These are phyloP conservation scores for Diplodia seriata DNA, from an alignment of 2,329 filamentous ascomycete genomes.

Conservation along the genomic window DNA sequence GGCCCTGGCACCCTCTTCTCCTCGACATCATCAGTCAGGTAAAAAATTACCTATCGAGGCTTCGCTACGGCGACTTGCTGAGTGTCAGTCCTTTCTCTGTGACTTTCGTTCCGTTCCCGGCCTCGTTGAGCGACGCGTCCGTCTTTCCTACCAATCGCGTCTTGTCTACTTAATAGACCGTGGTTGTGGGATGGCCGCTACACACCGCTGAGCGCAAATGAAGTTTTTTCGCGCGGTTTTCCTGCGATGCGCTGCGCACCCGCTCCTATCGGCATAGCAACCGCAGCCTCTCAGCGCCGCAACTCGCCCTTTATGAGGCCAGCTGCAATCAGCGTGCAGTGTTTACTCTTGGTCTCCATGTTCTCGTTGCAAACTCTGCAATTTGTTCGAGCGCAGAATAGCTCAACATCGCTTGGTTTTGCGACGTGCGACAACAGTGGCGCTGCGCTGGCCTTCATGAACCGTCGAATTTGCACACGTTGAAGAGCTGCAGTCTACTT, in stretches of 20 bases:
- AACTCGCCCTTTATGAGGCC: neutral
- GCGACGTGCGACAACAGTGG: too few relatives aligned
- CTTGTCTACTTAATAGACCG: slow-evolving; percentile 49
- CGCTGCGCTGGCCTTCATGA: too few relatives aligned
- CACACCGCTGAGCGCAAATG: slow-evolving; percentile 39
- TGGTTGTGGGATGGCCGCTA: slow-evolving; percentile 54
- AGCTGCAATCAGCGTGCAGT: too few relatives aligned
- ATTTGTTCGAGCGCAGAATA: too few relatives aligned
- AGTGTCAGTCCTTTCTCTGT: slow-evolving; percentile 48
- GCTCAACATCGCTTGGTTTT: too few relatives aligned
- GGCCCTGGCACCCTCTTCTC: slow-evolving; percentile 40
- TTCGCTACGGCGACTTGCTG: slow-evolving; percentile 52
- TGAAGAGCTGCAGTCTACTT: too few relatives aligned
- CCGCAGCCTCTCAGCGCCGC: neutral
- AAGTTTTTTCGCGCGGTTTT: neutral
- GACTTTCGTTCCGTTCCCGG: slow-evolving; percentile 54
- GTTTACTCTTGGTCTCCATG: too few relatives aligned
- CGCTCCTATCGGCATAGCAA: too few relatives aligned
- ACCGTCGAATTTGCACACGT: neutral
- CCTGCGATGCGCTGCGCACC: too few relatives aligned
- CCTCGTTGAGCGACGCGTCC: slow-evolving; percentile 50
- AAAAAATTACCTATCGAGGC: slow-evolving; percentile 49
- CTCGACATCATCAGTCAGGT: slow-evolving; percentile 47
- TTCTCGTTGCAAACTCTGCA: too few relatives aligned
- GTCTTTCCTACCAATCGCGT: slow-evolving; percentile 49